Percentiles rank a stretch among this genome's conserved stretches.
These are phyloP conservation scores for Infundibulicybe gibba DNA, from an alignment of 768 basidiomycete genomes.

Conservation along the genomic window DNA sequence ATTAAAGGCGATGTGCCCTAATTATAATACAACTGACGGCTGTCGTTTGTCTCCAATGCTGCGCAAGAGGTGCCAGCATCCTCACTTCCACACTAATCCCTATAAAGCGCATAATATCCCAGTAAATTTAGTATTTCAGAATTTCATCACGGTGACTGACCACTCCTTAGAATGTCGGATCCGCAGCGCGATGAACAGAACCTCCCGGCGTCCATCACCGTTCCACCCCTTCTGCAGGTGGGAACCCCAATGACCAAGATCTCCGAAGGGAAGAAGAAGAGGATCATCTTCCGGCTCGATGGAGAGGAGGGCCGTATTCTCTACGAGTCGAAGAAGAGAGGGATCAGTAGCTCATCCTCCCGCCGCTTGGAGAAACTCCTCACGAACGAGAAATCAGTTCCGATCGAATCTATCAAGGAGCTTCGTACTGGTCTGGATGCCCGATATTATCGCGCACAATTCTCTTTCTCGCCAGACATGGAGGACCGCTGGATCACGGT, in stretches of 20 bases:
- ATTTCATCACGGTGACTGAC: too few species aligned
- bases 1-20: too few species aligned
- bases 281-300: conserved; percentile 66
- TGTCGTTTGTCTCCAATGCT: too few species aligned
- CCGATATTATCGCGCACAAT: conserved; percentile 71
- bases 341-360: conserved; percentile 56
- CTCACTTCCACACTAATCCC: too few species aligned
- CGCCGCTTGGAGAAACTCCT: conserved; percentile 17
- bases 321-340: conserved; percentile 70
- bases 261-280: conserved; percentile 72
- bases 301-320: conserved; percentile 78
- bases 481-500: conserved; percentile 86
- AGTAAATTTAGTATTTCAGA: too few species aligned
- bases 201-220: conserved; percentile 25
- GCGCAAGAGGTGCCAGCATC: too few species aligned
- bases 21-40: too few species aligned
- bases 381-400: conserved; percentile 46
- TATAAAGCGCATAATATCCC: too few species aligned
- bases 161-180: conserved; percentile 2
- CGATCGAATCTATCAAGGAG: conserved; percentile 87
- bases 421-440: conserved; percentile 77
- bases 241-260: conserved; percentile 84
- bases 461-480: conserved; percentile 61
- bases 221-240: conserved; percentile 54
- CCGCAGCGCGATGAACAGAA: background rate